phyloP scores from a whole-genome alignment of 306 rosid genomes.

The Vachellia collinsii region DNA sequence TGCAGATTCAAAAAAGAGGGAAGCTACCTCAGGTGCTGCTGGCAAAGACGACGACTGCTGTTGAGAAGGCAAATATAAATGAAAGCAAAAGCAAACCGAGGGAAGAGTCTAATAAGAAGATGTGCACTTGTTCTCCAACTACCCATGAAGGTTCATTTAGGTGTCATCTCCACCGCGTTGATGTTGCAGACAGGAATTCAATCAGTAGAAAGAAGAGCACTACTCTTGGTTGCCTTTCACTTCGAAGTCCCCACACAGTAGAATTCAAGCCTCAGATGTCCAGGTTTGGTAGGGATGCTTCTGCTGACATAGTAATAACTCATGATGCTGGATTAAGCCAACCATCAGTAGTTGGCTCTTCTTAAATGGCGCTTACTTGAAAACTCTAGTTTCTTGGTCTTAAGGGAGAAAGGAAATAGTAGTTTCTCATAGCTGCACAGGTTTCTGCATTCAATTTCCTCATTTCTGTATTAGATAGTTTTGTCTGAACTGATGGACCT shows the following conservation, averaged over 20 bases:
- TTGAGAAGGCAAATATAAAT: slow-evolving; percentile 29
- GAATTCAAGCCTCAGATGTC: slow-evolving; percentile 41
- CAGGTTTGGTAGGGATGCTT: slow-evolving; percentile 30
- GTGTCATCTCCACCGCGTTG: slow-evolving; percentile 39
- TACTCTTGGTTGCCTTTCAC: not conserved
- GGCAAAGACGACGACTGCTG: slow-evolving; percentile 21
- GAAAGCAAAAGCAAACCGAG: slow-evolving; percentile 36
- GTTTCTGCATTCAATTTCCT: slow-evolving; percentile 1
- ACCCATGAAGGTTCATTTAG: slow-evolving; percentile 46
- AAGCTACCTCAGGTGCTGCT: slow-evolving; percentile 1
- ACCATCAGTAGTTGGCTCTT: slow-evolving; percentile 6
- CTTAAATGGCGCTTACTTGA: slow-evolving; percentile 1
- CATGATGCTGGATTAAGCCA: slow-evolving; percentile 6
- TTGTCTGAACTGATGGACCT: slow-evolving; percentile 20
- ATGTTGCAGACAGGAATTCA: slow-evolving; percentile 26
- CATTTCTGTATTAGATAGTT: not conserved
- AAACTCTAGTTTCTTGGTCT: slow-evolving; percentile 7
- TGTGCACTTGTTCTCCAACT: slow-evolving; percentile 48
- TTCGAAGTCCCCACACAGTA: not conserved
- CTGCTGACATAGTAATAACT: slow-evolving; percentile 26
- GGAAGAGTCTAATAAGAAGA: slow-evolving; percentile 25
- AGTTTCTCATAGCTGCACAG: slow-evolving; percentile 20
- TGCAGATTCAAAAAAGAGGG: slow-evolving; percentile 2
- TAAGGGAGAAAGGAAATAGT: not conserved
- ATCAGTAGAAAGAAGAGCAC: slow-evolving; percentile 20